phyloP scores from a whole-genome alignment of 495 filamentous ascomycete genomes.

The Aspergillus taichungensis region DNA sequence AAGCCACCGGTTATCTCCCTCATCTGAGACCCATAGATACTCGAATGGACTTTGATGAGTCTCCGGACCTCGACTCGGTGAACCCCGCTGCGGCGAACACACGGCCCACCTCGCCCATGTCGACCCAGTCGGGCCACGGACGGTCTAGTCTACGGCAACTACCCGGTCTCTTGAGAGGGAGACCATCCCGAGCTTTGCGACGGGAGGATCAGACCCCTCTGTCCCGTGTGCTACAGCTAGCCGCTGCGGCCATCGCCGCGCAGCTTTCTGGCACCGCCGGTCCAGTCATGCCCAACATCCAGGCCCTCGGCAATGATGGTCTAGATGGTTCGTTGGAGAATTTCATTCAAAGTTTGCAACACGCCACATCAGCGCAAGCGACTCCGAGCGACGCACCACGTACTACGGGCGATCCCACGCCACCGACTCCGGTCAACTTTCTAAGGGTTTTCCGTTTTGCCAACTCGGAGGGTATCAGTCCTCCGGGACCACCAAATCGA shows the following conservation, averaged over 20 bases:
- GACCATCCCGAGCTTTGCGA: conserved; percentile 40
- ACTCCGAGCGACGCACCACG: conserved; percentile 23
- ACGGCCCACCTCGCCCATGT: conserved; percentile 16
- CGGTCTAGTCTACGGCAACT: conserved; percentile 28
- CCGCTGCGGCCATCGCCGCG: conserved; percentile 51
- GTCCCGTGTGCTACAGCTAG: conserved; percentile 49
- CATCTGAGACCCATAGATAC: conserved; percentile 34
- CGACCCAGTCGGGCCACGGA: conserved; percentile 19
- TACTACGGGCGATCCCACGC: conserved; percentile 18
- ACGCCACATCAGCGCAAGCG: conserved; percentile 39
- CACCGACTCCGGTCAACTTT: conserved; percentile 47
- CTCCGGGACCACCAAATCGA: conserved; percentile 11
- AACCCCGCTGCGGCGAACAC: conserved; percentile 22
- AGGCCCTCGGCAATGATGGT: conserved; percentile 48
- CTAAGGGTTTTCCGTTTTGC: conserved; percentile 54
- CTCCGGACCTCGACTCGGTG: conserved; percentile 37
- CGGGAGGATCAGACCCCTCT: conserved; percentile 50
- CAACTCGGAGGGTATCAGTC: conserved; percentile 31
- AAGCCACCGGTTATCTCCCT: conserved; percentile 20
- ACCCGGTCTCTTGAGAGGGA: conserved; percentile 36
- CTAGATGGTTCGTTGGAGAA: conserved; percentile 48
- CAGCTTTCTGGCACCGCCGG: conserved; percentile 49
- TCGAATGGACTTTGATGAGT: conserved; percentile 31
- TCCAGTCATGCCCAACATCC: conserved; percentile 48
- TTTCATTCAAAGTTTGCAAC: conserved; percentile 48